phyloP scores from a whole-genome alignment of 176 grass and related monocot species.

The Leersia perrieri region DNA sequence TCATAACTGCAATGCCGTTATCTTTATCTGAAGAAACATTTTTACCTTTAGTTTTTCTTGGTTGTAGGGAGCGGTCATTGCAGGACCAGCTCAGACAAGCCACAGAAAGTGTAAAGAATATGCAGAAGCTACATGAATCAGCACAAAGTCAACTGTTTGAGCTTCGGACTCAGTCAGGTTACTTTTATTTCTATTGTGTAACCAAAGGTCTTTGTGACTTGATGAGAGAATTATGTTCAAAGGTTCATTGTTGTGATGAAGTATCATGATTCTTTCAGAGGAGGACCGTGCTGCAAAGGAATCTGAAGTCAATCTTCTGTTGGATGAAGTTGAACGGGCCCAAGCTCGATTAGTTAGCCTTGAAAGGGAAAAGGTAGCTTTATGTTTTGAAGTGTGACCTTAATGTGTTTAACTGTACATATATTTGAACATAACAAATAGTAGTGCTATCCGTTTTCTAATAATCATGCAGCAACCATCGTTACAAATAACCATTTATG shows the following conservation, averaged over 20 bases:
- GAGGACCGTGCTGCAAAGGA: conserved; percentile 92
- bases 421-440: background rate
- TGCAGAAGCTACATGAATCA: conserved; percentile 97
- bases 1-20: background rate
- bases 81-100: conserved; percentile 97
- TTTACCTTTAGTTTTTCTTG: conserved; percentile 29
- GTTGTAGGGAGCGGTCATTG: conserved; percentile 72
- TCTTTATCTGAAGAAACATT: conserved; percentile 15
- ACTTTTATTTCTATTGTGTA: background rate
- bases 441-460: background rate
- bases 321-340: conserved; percentile 99
- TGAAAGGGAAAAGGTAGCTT: conserved; percentile 92
- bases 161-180: conserved; percentile 98
- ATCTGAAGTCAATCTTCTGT: conserved; percentile 76
- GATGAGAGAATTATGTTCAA: background rate
- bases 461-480: background rate
- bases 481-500: background rate
- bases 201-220: background rate
- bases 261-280: conserved; percentile 53
- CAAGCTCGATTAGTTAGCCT: conserved; percentile 89
- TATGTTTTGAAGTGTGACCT: conserved; percentile 1
- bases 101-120: conserved; percentile 97
- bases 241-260: conserved; percentile 19
- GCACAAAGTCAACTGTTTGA: conserved; percentile 97
- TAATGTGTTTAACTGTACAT: background rate